A percentile compares a stretch with the other conserved stretches of the same genome.
phyloP scores from a whole-genome alignment of 2,329 filamentous ascomycete genomes.

The Cladophialophora exuberans region DNA sequence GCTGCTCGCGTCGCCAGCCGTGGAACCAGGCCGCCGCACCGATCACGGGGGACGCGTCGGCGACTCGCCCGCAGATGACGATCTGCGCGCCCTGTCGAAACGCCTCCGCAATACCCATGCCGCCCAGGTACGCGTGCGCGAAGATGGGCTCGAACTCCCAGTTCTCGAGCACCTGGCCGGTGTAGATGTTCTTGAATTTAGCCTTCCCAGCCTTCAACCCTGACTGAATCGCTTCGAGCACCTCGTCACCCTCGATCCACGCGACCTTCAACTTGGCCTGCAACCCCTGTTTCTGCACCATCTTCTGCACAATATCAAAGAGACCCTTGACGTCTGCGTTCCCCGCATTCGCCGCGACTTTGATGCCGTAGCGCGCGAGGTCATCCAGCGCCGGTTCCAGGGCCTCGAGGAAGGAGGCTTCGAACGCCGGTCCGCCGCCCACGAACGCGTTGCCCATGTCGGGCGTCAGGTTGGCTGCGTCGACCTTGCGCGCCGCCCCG shows the following conservation, averaged over 20 bases:
- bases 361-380: constrained; percentile 46
- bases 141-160: constrained; percentile 44
- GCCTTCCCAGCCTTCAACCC: constrained; percentile 39
- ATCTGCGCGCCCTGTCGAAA: constrained; percentile 48
- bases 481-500: constrained; percentile 42
- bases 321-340: constrained; percentile 47
- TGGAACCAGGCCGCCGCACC: constrained; percentile 49
- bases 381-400: constrained; percentile 45
- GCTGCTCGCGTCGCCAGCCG: constrained; percentile 43
- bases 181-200: constrained; percentile 46
- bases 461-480: constrained; percentile 31
- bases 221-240: constrained; percentile 40
- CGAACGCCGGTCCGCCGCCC: constrained; percentile 48
- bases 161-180: constrained; percentile 39
- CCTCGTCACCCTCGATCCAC: constrained; percentile 54
- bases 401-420: constrained; percentile 57
- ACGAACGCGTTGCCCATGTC: constrained; percentile 22
- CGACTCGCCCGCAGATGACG: constrained; percentile 49
- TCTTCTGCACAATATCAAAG: constrained; percentile 42
- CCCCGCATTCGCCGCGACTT: constrained; percentile 50
- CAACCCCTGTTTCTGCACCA: constrained; percentile 45
- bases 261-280: constrained; percentile 46
- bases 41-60: constrained; percentile 50
- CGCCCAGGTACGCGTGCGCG: constrained; percentile 43
- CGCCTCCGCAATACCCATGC: constrained; percentile 44